Evolutionary conservation across 116 monocot genomes (phyloP).

Genomic region (Posidonia oceanica): DNA sequence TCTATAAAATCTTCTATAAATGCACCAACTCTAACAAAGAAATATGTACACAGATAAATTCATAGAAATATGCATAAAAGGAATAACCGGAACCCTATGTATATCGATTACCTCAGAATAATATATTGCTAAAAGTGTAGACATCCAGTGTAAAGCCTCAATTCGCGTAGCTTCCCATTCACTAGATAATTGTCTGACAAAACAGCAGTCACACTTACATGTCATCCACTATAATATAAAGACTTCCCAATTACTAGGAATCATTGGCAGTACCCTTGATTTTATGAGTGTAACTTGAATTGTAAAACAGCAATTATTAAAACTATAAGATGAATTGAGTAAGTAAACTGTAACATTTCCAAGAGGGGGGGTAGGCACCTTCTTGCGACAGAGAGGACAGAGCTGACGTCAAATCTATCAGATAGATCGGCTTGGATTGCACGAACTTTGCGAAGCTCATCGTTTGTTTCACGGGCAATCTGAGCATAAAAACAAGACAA

Average conservation of each 20-base stretch:
- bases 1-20: too few relatives aligned
- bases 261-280: not conserved
- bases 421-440: slow-evolving; percentile 59
- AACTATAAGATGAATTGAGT: too few relatives aligned
- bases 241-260: not conserved
- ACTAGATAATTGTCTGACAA: slow-evolving; percentile 74
- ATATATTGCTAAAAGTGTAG: slow-evolving; percentile 54
- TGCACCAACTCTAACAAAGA: too few relatives aligned
- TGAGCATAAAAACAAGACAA: slow-evolving; percentile 11
- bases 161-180: slow-evolving; percentile 89
- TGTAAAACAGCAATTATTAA: too few relatives aligned
- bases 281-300: too few relatives aligned
- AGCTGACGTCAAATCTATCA: slow-evolving; percentile 79
- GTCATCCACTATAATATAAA: not conserved
- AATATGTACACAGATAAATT: too few relatives aligned
- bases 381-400: slow-evolving; percentile 80
- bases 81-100: not conserved
- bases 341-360: slow-evolving; percentile 1
- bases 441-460: slow-evolving; percentile 74
- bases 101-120: slow-evolving; percentile 52
- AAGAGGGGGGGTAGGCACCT: slow-evolving; percentile 40
- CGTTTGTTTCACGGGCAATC: slow-evolving; percentile 99
- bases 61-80: too few relatives aligned
- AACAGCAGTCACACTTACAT: slow-evolving; percentile 5
- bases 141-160: slow-evolving; percentile 88